Percentiles rank a stretch among this genome's conserved stretches.
Conservation (phyloP, 2,329 filamentous ascomycete species). For the Arthrobotrys musiformis region DNA sequence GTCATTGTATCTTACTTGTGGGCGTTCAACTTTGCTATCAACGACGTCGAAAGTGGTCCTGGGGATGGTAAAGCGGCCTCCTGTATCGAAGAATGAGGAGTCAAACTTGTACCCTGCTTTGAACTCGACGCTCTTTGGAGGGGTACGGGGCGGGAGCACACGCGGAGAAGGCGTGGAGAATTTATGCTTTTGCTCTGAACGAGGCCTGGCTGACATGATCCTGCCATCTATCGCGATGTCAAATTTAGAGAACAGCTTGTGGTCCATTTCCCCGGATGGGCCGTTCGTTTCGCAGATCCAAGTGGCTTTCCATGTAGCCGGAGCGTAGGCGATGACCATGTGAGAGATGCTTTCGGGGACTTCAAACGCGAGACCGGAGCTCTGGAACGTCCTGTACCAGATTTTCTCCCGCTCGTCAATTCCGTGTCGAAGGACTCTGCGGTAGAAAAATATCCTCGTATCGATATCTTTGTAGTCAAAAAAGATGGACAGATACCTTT, state of each 20-base stretch:
- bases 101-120: background rate
- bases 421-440: background rate
- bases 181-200: background rate
- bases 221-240: background rate
- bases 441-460: background rate
- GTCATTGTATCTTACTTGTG: conserved; percentile 23
- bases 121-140: conserved; percentile 2
- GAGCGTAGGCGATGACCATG: conserved; percentile 11
- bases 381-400: background rate
- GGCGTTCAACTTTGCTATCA: background rate
- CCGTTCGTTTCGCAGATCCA: background rate
- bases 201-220: background rate
- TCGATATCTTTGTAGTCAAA: background rate
- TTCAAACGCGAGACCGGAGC: background rate
- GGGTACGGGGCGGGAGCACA: background rate
- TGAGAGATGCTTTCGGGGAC: background rate
- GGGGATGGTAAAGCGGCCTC: background rate
- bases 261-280: background rate
- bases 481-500: background rate
- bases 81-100: background rate
- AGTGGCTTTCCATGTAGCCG: background rate
- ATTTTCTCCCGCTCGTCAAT: background rate
- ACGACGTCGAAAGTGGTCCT: background rate
- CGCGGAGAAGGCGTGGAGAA: background rate
- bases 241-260: background rate